A percentile compares a stretch with the other conserved stretches of the same genome.
These are phyloP conservation scores for Solanum piurae DNA, from an alignment of 257 asterid species.

Conservation along the genomic window DNA sequence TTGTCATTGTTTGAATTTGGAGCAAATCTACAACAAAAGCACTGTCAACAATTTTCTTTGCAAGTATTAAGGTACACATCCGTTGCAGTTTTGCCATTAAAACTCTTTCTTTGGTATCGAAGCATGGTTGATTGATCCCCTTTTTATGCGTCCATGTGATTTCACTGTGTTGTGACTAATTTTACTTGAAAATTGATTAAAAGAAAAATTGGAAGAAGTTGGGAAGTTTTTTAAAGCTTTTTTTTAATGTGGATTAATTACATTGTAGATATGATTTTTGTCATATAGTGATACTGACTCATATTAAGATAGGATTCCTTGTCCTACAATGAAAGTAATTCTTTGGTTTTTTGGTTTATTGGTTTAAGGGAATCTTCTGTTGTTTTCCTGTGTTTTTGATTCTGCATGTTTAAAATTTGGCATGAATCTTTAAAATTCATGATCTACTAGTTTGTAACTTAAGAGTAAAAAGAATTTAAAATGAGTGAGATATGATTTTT, in stretches of 20 bases:
- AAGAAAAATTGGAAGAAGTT: neutral
- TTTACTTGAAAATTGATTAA: neutral
- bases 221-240: neutral
- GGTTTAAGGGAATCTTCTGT: neutral
- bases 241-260: no score
- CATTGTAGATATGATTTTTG: neutral
- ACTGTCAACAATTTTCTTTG: no score
- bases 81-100: neutral
- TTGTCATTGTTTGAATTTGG: neutral
- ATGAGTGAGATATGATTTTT: neutral
- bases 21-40: neutral
- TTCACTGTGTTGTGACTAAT: neutral
- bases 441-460: neutral
- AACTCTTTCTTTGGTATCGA: neutral
- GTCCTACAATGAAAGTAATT: neutral
- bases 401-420: neutral
- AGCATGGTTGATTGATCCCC: neutral
- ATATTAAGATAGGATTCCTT: neutral
- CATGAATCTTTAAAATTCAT: neutral
- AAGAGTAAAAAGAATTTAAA: neutral
- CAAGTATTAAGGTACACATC: neutral
- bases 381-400: neutral
- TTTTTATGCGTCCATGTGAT: neutral
- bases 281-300: neutral
- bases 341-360: neutral